Evolutionary conservation across 1,284 basidiomycete species (phyloP).

Genomic region (Malassezia dermatis): DNA sequence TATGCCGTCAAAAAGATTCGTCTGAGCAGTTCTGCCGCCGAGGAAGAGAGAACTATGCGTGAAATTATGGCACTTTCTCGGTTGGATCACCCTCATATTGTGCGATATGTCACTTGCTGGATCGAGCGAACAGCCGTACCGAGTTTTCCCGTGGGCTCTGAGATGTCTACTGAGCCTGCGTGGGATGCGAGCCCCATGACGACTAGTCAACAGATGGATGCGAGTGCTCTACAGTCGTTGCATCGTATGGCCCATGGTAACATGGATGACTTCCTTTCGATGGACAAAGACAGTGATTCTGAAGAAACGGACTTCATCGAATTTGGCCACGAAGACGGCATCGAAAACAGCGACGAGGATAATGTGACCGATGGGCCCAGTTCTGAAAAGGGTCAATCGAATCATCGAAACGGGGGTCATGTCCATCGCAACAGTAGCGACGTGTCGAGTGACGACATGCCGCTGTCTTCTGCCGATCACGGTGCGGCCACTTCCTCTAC

Average conservation of each 20-base stretch:
- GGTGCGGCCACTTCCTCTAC: neutral
- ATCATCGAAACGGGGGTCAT: neutral
- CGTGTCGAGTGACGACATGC: neutral
- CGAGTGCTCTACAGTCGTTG: constrained; percentile 9
- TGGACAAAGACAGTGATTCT: neutral
- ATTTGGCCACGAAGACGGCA: constrained; percentile 7
- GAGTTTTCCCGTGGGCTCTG: neutral
- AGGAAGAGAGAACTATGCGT: constrained; percentile 75
- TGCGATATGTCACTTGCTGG: constrained; percentile 58
- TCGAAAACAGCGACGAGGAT: neutral
- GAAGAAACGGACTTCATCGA: constrained; percentile 5
- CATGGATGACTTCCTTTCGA: constrained; percentile 34
- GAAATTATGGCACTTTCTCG: constrained; percentile 81
- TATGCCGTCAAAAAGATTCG: constrained; percentile 77
- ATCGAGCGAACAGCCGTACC: constrained; percentile 37
- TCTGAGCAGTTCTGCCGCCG: constrained; percentile 61
- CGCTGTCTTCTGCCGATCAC: neutral
- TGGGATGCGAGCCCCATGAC: constrained; percentile 6
- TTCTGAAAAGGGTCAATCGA: too few species aligned
- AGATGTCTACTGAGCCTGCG: neutral
- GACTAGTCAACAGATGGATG: constrained; percentile 16
- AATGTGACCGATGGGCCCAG: neutral
- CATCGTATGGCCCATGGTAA: constrained; percentile 10
- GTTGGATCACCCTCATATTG: constrained; percentile 78
- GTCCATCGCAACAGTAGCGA: neutral